These are phyloP conservation scores for Epichloe baconii DNA, from an alignment of 2,329 filamentous ascomycete genomes.

Conservation along the genomic window DNA sequence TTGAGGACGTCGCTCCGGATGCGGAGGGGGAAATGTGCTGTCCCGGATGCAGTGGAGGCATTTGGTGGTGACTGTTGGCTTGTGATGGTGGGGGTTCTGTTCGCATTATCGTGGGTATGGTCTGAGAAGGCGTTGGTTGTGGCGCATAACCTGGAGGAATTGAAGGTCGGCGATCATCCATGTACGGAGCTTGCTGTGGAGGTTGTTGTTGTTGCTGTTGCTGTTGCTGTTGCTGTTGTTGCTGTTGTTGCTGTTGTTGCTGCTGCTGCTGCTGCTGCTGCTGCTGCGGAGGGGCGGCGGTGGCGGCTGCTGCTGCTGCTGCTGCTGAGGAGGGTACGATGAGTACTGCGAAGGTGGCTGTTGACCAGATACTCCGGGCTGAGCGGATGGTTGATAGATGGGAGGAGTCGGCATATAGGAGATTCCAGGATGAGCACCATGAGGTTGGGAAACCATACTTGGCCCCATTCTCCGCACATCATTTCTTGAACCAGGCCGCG, in stretches of 20 bases:
- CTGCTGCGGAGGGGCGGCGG: no score
- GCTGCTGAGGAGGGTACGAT: slow-evolving; percentile 23
- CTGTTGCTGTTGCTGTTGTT: accelerated
- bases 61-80: slow-evolving; percentile 37
- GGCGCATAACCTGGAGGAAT: slow-evolving; percentile 55
- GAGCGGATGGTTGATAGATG: slow-evolving; percentile 50
- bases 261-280: slow-evolving; percentile 19
- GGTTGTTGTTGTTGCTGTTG: slow-evolving; percentile 15
- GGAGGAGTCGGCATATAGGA: slow-evolving; percentile 76
- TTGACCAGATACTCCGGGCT: slow-evolving; percentile 18
- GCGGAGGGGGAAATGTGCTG: slow-evolving; percentile 40
- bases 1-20: slow-evolving; percentile 29
- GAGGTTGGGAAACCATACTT: slow-evolving; percentile 56
- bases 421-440: slow-evolving; percentile 48
- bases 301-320: slow-evolving; percentile 26
- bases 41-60: slow-evolving; percentile 22
- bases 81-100: slow-evolving; percentile 48
- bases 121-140: slow-evolving; percentile 40
- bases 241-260: background rate
- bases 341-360: slow-evolving; percentile 28
- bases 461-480: slow-evolving; percentile 64
- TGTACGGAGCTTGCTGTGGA: slow-evolving; percentile 48
- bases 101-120: slow-evolving; percentile 30
- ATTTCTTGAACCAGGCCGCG: slow-evolving; percentile 59
- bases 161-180: slow-evolving; percentile 63